A percentile compares a stretch with the other conserved stretches of the same genome.
phyloP scores from a whole-genome alignment of 768 basidiomycete species.

The Lentinus brumalis region DNA sequence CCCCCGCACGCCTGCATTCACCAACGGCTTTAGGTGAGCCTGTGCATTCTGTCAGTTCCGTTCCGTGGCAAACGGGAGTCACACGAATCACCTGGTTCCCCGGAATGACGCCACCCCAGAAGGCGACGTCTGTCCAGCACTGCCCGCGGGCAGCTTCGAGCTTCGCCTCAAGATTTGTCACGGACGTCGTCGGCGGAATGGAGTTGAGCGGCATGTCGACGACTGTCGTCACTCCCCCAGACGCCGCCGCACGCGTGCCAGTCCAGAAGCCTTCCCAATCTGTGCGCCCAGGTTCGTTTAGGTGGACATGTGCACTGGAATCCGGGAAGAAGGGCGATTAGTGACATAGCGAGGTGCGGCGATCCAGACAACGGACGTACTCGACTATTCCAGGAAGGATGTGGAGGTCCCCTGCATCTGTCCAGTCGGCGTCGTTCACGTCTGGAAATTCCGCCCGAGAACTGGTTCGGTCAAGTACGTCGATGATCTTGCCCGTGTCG shows the following conservation, averaged over 20 bases:
- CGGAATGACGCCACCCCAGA: constrained; percentile 96
- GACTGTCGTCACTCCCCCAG: constrained; percentile 93
- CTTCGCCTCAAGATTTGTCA: constrained; percentile 73
- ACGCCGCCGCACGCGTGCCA: constrained; percentile 87
- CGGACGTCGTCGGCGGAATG: constrained; percentile 92
- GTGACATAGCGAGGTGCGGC: background rate
- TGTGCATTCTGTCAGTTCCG: constrained; percentile 29
- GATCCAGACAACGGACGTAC: constrained; percentile 35
- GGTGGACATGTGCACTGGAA: constrained; percentile 82
- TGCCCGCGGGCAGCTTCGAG: constrained; percentile 68
- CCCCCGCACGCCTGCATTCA: constrained; percentile 83
- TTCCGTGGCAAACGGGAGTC: background rate
- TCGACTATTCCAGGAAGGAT: constrained; percentile 60
- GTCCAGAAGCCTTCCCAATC: constrained; percentile 95
- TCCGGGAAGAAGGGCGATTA: no score
- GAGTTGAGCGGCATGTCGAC: constrained; percentile 99
- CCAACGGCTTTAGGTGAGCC: constrained; percentile 74
- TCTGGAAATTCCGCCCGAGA: constrained; percentile 24
- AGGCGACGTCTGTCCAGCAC: constrained; percentile 81
- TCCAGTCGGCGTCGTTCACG: constrained; percentile 30
- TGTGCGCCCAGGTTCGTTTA: constrained; percentile 92
- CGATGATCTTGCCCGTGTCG: constrained; percentile 42
- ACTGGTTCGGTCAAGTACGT: constrained; percentile 29
- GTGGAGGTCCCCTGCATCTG: constrained; percentile 40
- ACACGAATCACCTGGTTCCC: constrained; percentile 67